Conservation (phyloP, 768 basidiomycete species). For the Cytidiella melzeri region DNA sequence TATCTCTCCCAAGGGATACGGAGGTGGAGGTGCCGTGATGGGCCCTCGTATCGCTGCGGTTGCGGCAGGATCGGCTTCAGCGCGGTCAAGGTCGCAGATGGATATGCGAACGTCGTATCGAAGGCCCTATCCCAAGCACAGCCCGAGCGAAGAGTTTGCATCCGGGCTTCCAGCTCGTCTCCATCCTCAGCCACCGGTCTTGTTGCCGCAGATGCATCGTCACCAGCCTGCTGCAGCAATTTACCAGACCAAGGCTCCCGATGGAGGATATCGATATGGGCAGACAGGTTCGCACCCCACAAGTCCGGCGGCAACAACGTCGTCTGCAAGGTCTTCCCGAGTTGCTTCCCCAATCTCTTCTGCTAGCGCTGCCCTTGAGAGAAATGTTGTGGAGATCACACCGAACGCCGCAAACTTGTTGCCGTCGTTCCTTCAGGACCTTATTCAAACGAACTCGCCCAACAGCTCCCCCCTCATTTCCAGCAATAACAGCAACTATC, state of each 20-base stretch:
- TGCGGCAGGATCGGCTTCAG: no score
- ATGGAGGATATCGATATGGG: neutral
- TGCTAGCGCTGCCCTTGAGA: neutral
- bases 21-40: neutral
- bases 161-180: constrained; percentile 15
- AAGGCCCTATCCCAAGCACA: neutral
- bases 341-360: neutral
- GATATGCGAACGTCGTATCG: constrained; percentile 7
- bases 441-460: neutral
- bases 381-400: constrained; percentile 2
- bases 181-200: constrained; percentile 47
- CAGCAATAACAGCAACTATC: no score
- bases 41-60: neutral
- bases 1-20: no score
- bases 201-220: constrained; percentile 55
- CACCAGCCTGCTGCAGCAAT: constrained; percentile 20
- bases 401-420: constrained; percentile 9
- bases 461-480: no score
- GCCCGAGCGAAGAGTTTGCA: constrained; percentile 44
- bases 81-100: constrained; percentile 7
- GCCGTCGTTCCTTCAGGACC: neutral
- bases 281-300: constrained; percentile 11
- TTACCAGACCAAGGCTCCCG: constrained; percentile 29
- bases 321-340: neutral
- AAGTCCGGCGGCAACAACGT: neutral